Evolutionary conservation across 352 stramenopile genomes (phyloP).

Genomic region (Phytophthora kernoviae): DNA sequence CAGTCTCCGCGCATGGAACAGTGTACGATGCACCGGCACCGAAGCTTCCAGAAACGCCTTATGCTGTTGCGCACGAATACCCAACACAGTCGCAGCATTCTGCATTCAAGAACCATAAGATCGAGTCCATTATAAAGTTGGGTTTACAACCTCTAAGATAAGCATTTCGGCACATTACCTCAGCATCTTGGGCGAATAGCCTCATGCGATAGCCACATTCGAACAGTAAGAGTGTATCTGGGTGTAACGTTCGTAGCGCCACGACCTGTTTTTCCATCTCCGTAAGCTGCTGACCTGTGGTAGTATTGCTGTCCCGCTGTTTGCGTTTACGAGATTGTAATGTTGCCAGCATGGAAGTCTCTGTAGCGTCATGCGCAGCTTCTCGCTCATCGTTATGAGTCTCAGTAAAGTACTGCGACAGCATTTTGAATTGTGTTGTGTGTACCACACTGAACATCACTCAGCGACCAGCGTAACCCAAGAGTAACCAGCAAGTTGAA

Average conservation of each 20-base stretch:
- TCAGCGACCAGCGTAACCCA: too few species aligned
- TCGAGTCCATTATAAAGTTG: neutral
- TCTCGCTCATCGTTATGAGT: neutral
- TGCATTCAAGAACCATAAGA: neutral
- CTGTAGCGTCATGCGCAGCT: neutral
- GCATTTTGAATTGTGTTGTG: neutral
- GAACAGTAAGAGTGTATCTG: conserved; percentile 67
- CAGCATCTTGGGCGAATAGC: conserved; percentile 75
- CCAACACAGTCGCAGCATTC: conserved; percentile 42
- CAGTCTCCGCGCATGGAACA: conserved; percentile 48
- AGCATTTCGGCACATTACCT: conserved; percentile 34
- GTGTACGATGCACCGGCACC: conserved; percentile 48
- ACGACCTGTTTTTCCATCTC: conserved; percentile 83
- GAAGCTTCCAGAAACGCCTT: conserved; percentile 53
- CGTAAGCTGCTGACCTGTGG: conserved; percentile 32
- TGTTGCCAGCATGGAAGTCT: conserved; percentile 1
- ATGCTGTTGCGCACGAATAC: conserved; percentile 39
- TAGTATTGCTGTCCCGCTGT: conserved; percentile 7
- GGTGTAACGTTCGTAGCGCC: conserved; percentile 41
- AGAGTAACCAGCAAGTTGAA: neutral
- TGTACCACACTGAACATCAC: too few species aligned
- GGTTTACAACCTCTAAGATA: neutral
- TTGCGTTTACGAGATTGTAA: conserved; percentile 23
- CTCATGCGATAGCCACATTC: conserved; percentile 86
- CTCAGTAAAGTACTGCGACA: conserved; percentile 1